Evolutionary conservation across 345 rosid genomes (phyloP).

Genomic region (Eucalyptus fibrosa): DNA sequence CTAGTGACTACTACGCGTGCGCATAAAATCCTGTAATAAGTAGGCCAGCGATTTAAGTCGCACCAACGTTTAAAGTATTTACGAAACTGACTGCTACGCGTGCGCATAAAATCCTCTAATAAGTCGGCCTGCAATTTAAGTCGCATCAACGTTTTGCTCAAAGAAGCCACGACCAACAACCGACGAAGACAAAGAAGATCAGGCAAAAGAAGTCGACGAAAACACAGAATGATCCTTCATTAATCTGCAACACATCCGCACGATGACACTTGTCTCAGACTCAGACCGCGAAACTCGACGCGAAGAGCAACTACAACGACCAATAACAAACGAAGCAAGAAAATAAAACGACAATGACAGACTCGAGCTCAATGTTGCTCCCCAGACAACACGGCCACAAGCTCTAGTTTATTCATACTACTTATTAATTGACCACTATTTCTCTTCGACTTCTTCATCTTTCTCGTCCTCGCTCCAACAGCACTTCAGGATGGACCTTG

Average conservation of each 20-base stretch:
- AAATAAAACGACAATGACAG: not conserved
- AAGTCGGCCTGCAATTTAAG: not conserved
- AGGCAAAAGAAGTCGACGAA: not conserved
- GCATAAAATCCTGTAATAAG: not conserved
- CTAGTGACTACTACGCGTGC: not conserved
- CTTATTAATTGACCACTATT: not conserved
- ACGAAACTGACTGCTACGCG: not conserved
- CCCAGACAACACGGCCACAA: not conserved
- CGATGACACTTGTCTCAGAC: not conserved
- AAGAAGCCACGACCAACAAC: not conserved
- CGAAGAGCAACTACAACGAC: not conserved
- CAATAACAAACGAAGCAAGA: not conserved
- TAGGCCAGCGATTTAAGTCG: no score
- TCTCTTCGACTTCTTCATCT: conserved; percentile 17
- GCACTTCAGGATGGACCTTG: conserved; percentile 40
- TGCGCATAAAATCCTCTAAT: not conserved
- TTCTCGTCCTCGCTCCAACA: conserved; percentile 47
- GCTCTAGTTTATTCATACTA: not conserved
- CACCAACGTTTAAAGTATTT: not conserved
- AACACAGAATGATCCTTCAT: not conserved
- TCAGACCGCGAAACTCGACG: not conserved
- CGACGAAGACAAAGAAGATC: not conserved
- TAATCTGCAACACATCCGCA: not conserved
- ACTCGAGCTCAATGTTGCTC: not conserved
- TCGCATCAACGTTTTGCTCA: not conserved